Base-by-base conservation (phyloP, 768 basidiomycete species). In the Coprinellus micaceus region DNA sequence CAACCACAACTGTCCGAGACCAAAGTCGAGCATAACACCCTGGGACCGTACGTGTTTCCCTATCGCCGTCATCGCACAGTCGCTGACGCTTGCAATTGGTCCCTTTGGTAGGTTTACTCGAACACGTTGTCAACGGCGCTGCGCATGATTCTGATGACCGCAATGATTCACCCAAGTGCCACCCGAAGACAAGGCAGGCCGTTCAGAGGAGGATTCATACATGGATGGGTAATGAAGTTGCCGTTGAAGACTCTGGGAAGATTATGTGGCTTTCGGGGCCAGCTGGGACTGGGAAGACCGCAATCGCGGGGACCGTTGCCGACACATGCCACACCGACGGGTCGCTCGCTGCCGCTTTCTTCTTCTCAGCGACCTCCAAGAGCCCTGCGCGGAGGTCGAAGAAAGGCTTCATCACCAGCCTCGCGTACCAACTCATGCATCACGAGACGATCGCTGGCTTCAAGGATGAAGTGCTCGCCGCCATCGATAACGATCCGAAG, bases 91-190 rank as follows among this genome's bases (percentile, higher is more conserved):
- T 17, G 15, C n/a, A 19, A 5, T 10, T 17, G 19, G 13, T 17
- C 40, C 6, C 13, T 43, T 15, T 43, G n/a, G n/a, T n/a, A 43
- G 40, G 40, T 5, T 19, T 48, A 15, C 2, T 48, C 15, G 47
- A 26, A 9, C 5, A 74, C 66, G 40, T 74, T 68, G 21, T 70
- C 65, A 15, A 22, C 17, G 47, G 28, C 13, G 47, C 47, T 28
- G 25, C 26, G 26, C 25, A 48, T 15, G 47, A 48, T 25, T 48
- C 47, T 17, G 47, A 22, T 10, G 47, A 48, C 25, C 47, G 47
- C 28, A 15, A 26, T 28, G 47, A 48, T 30, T 22, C 47, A 3
- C 24, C 25, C 2, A 48, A 48, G n/a, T 48, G 47, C 47, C 47
- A 48, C 17, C 47, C 47, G 17, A 25, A 48, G 25, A 48, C 47